Conservation (phyloP, 2,329 filamentous ascomycete genomes). For the Cladophialophora yegresii region DNA sequence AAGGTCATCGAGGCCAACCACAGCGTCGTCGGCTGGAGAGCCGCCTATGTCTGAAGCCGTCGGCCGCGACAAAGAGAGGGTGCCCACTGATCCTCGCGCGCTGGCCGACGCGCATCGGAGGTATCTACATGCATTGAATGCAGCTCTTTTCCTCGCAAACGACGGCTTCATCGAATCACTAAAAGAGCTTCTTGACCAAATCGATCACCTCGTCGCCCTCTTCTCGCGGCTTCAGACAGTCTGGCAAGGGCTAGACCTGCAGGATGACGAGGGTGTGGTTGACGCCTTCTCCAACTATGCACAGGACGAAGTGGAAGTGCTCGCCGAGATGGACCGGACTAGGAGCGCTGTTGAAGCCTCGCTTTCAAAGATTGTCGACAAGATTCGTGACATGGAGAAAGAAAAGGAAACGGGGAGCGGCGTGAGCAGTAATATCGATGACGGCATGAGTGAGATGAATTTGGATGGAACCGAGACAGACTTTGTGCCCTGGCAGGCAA, state of each 20-base stretch:
- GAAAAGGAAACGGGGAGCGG: constrained; percentile 45
- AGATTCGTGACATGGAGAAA: constrained; percentile 30
- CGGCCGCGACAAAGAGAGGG: background rate
- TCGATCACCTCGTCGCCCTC: constrained; percentile 80
- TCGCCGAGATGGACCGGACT: constrained; percentile 64
- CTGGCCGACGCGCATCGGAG: constrained; percentile 75
- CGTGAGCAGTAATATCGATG: constrained; percentile 55
- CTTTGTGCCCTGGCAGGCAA: constrained; percentile 70
- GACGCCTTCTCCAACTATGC: constrained; percentile 71
- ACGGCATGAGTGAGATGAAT: constrained; percentile 63
- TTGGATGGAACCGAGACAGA: constrained; percentile 46
- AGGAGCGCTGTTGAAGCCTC: constrained; percentile 63
- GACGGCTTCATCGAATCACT: constrained; percentile 45
- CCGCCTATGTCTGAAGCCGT: constrained; percentile 18
- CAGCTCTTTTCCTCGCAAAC: constrained; percentile 49
- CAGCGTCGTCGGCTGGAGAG: constrained; percentile 36
- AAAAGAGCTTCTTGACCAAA: constrained; percentile 50
- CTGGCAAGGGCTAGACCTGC: constrained; percentile 76
- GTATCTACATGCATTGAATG: constrained; percentile 68
- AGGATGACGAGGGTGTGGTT: constrained; percentile 78
- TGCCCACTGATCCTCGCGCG: constrained; percentile 70
- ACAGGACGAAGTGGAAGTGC: constrained; percentile 70
- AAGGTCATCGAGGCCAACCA: constrained; percentile 44
- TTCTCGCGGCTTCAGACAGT: constrained; percentile 73
- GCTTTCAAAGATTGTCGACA: constrained; percentile 54